These are phyloP conservation scores for Sanghuangporus sanghuang DNA, from an alignment of 1,284 basidiomycete genomes.

Conservation along the genomic window DNA sequence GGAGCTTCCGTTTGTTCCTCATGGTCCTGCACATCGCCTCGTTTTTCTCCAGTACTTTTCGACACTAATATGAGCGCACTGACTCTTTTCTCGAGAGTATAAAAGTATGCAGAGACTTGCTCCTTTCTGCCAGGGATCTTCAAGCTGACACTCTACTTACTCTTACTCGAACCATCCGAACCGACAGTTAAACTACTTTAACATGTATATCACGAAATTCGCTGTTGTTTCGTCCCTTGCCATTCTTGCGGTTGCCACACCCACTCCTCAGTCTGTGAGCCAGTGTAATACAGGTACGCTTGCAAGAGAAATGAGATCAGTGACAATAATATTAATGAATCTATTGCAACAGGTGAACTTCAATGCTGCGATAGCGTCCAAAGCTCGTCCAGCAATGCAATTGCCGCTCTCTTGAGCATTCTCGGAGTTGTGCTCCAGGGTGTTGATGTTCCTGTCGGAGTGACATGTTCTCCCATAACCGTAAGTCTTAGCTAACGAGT, in stretches of 20 bases:
- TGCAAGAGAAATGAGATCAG: background rate
- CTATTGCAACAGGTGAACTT: background rate
- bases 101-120: background rate
- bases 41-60: background rate
- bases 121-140: background rate
- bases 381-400: background rate
- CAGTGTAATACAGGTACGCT: background rate
- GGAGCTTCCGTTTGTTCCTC: background rate
- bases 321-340: background rate
- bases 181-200: background rate
- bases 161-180: background rate
- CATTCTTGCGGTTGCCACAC: conserved; percentile 15
- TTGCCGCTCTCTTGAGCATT: conserved; percentile 6
- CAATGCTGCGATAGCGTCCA: conserved; percentile 14
- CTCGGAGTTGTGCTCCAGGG: conserved; percentile 10
- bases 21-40: background rate
- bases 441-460: conserved; percentile 7
- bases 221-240: conserved; percentile 10
- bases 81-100: background rate
- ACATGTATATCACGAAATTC: conserved; percentile 4
- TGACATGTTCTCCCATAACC: conserved; percentile 16
- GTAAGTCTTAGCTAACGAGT: background rate
- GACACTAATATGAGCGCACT: background rate
- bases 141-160: background rate
- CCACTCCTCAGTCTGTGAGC: background rate